Percentiles rank a stretch among this genome's conserved stretches.
These are phyloP conservation scores for Cichorium intybus DNA, from an alignment of 140 eudicot species.

Conservation along the genomic window DNA sequence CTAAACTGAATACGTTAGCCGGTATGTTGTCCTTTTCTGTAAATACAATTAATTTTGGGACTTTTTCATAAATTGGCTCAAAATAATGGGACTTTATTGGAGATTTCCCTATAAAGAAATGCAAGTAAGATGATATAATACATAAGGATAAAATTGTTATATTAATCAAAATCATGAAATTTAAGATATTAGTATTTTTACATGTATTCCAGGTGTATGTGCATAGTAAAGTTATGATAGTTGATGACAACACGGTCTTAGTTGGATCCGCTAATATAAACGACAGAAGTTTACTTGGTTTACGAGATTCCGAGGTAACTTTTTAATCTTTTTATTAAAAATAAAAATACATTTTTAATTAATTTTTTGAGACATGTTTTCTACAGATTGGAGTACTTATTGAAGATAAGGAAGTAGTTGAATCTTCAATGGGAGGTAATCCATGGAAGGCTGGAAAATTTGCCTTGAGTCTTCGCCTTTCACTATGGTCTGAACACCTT, in stretches of 20 bases:
- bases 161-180: background rate
- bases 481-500: slow-evolving; percentile 96
- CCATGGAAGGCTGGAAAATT: slow-evolving; percentile 96
- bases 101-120: too few species aligned
- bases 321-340: slow-evolving; percentile 6
- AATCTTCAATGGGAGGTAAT: slow-evolving; percentile 81
- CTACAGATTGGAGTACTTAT: slow-evolving; percentile 88
- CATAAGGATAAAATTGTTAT: too few species aligned
- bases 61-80: too few species aligned
- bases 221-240: slow-evolving; percentile 94
- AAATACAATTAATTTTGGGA: too few species aligned
- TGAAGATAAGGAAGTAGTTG: slow-evolving; percentile 85
- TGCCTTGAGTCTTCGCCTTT: slow-evolving; percentile 87
- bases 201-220: slow-evolving; percentile 64
- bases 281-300: slow-evolving; percentile 94
- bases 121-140: too few species aligned
- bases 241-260: slow-evolving; percentile 76
- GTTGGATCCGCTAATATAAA: slow-evolving; percentile 94
- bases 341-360: too few species aligned
- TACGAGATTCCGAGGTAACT: slow-evolving; percentile 92
- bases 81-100: too few species aligned
- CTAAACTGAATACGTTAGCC: too few species aligned
- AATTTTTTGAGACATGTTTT: background rate
- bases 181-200: slow-evolving; percentile 1
- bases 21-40: too few species aligned